Evolutionary conservation across 2,329 filamentous ascomycete species (phyloP).

Genomic region (Fusarium piperis): DNA sequence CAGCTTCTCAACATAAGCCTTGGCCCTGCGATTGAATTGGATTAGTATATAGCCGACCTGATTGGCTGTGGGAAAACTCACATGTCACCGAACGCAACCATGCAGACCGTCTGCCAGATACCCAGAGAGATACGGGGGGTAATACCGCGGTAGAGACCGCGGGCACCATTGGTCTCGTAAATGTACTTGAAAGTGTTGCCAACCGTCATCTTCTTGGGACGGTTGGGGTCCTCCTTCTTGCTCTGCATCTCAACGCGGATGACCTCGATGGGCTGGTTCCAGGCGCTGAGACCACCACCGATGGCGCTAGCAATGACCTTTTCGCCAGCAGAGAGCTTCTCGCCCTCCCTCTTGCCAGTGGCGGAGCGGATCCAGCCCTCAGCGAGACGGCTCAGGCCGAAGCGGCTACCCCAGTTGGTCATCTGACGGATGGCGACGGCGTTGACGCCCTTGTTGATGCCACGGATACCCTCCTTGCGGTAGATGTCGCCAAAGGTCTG

Average conservation of each 20-base stretch:
- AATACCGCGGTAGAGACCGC: constrained; percentile 95
- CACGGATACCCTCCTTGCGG: constrained; percentile 88
- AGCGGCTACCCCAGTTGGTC: constrained; percentile 98
- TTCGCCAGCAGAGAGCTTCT: constrained; percentile 82
- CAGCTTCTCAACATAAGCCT: constrained; percentile 73
- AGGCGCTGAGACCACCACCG: constrained; percentile 93
- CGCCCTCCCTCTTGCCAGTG: constrained; percentile 80
- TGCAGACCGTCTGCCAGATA: constrained; percentile 99
- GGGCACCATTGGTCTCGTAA: constrained; percentile 86
- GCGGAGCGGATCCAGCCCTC: constrained; percentile 85
- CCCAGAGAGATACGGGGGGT: constrained; percentile 92
- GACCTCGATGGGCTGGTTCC: constrained; percentile 99
- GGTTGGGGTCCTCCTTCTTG: constrained; percentile 97
- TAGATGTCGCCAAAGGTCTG: constrained; percentile 98
- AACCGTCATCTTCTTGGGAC: constrained; percentile 98
- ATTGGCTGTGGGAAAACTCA: constrained; percentile 61
- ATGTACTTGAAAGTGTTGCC: constrained; percentile 88
- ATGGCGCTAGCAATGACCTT: constrained; percentile 89
- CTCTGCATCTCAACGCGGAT: constrained; percentile 99
- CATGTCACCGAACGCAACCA: constrained; percentile 99
- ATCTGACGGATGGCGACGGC: constrained; percentile 98
- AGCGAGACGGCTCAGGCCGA: constrained; percentile 90
- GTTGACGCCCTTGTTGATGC: constrained; percentile 99
- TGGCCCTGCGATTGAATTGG: constrained; percentile 61
- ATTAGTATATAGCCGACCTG: constrained; percentile 3